Conservation (phyloP, 2,329 filamentous ascomycete genomes). For the Thermochaetoides dissita region DNA sequence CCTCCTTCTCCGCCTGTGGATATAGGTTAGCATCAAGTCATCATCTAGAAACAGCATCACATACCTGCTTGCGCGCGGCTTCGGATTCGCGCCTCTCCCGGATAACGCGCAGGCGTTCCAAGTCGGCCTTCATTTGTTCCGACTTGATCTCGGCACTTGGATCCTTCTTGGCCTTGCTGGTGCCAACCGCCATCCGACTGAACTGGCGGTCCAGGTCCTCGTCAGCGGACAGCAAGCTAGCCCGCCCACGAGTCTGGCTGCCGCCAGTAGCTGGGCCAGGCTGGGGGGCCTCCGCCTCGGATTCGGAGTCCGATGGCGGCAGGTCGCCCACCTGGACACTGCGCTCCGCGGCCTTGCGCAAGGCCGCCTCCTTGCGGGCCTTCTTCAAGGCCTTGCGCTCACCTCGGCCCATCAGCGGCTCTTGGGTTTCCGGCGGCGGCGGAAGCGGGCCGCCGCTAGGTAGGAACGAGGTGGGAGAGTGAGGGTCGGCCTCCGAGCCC, state of each 20-base stretch:
- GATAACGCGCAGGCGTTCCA: constrained; percentile 70
- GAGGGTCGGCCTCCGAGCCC: constrained; percentile 31
- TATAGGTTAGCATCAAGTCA: no score
- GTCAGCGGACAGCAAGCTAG: constrained; percentile 10
- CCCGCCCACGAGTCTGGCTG: constrained; percentile 53
- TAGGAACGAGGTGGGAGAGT: constrained; percentile 10
- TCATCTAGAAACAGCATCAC: constrained; percentile 12
- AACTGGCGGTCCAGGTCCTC: constrained; percentile 33
- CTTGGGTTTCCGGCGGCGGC: constrained; percentile 20
- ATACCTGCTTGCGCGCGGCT: constrained; percentile 66
- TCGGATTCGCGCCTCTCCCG: constrained; percentile 77
- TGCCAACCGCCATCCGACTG: constrained; percentile 60
- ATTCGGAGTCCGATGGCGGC: constrained; percentile 55
- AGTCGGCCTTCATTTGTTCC: constrained; percentile 79
- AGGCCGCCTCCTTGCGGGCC: constrained; percentile 79
- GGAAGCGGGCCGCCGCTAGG: constrained; percentile 25
- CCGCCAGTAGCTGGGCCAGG: constrained; percentile 89
- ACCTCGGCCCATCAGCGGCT: constrained; percentile 54
- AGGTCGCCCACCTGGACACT: constrained; percentile 73
- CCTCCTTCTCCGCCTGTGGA: constrained; percentile 43
- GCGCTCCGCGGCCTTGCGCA: constrained; percentile 58
- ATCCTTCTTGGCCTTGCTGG: constrained; percentile 76
- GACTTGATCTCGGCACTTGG: constrained; percentile 91
- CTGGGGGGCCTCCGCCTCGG: constrained; percentile 36
- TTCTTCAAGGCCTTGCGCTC: constrained; percentile 79